A percentile compares a stretch with the other conserved stretches of the same genome.
Evolutionary conservation across 1,284 basidiomycete species (phyloP).

Genomic region (Neolentinus lepideus): DNA sequence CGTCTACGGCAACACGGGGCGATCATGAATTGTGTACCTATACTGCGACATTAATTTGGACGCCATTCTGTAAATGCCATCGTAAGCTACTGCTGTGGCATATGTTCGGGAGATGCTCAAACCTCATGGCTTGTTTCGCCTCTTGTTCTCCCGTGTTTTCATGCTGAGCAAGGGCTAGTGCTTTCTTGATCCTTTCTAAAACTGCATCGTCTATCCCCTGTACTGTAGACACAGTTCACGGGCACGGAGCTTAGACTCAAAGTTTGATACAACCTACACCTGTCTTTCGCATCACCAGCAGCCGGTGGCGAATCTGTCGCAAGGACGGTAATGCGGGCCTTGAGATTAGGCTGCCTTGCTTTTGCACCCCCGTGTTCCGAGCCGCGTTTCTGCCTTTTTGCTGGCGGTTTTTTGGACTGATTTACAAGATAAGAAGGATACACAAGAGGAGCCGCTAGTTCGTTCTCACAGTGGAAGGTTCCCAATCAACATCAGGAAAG

Average conservation of each 20-base stretch:
- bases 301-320: neutral
- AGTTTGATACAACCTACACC: neutral
- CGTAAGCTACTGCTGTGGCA: too few relatives aligned
- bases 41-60: slow-evolving; percentile 13
- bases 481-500: neutral
- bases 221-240: neutral
- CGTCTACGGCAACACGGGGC: neutral
- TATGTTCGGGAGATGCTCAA: neutral
- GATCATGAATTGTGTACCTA: slow-evolving; percentile 6
- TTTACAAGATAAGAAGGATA: neutral
- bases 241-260: neutral
- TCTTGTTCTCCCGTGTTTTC: slow-evolving; percentile 10
- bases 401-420: neutral
- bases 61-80: slow-evolving; percentile 7
- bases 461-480: neutral
- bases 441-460: neutral
- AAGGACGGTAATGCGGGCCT: neutral
- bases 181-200: slow-evolving; percentile 10
- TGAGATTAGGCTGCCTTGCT: neutral
- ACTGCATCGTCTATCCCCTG: slow-evolving; percentile 6
- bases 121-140: slow-evolving; percentile 11
- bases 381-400: neutral
- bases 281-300: neutral
- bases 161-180: slow-evolving; percentile 9
- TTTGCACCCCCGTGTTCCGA: neutral